Percentiles rank a stretch among this genome's conserved stretches.
Conservation (phyloP, 1,284 basidiomycete species). For the Cutaneotrichosporon sp. region DNA sequence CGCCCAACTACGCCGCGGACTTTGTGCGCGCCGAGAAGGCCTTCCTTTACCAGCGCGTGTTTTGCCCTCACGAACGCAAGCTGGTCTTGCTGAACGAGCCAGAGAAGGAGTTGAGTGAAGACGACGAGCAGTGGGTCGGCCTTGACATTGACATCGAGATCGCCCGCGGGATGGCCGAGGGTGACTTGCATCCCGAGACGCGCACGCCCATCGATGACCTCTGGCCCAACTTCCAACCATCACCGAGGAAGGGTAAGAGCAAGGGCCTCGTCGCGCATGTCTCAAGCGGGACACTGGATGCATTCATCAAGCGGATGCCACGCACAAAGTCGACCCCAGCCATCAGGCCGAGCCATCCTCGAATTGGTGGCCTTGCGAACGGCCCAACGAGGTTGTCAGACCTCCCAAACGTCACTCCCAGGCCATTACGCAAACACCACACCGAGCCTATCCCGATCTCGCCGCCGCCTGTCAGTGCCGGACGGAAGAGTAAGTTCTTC, state of each 20-base stretch:
- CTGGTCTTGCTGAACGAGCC: slow-evolving; percentile 69
- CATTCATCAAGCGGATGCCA: slow-evolving; percentile 42
- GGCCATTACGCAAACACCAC: background rate
- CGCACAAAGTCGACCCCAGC: slow-evolving; percentile 23
- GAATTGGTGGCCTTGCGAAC: slow-evolving; percentile 37
- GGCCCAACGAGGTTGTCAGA: slow-evolving; percentile 46
- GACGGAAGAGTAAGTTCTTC: slow-evolving; percentile 43
- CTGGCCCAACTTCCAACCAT: slow-evolving; percentile 61
- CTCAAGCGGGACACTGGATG: slow-evolving; percentile 40
- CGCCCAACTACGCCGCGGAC: slow-evolving; percentile 69
- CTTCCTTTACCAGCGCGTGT: slow-evolving; percentile 92
- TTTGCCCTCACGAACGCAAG: slow-evolving; percentile 66
- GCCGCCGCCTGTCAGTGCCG: background rate
- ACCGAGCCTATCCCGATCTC: slow-evolving; percentile 5
- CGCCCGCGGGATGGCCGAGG: slow-evolving; percentile 65
- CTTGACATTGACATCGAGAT: slow-evolving; percentile 54
- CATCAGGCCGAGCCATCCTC: slow-evolving; percentile 28
- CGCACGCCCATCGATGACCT: slow-evolving; percentile 72
- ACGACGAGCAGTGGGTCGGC: slow-evolving; percentile 73
- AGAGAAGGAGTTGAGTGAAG: slow-evolving; percentile 59
- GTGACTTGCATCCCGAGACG: slow-evolving; percentile 75
- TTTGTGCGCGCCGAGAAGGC: slow-evolving; percentile 79
- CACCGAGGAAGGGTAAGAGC: background rate
- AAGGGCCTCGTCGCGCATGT: background rate
- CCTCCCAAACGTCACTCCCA: slow-evolving; percentile 9